phyloP scores from a whole-genome alignment of 768 basidiomycete species.

The Paxillus ammoniavirescens region DNA sequence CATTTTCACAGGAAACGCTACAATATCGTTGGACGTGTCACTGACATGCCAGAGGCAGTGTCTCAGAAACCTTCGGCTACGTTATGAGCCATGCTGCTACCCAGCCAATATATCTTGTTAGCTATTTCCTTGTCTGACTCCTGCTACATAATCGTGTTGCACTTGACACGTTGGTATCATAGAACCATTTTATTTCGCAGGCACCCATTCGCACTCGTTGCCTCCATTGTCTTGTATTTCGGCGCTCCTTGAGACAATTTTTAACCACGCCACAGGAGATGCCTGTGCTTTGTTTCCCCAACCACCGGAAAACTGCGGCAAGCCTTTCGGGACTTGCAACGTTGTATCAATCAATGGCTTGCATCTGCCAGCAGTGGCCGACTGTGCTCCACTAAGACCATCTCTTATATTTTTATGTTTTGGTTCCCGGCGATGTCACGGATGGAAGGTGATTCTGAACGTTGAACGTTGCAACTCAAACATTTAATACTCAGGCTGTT shows the following conservation, averaged over 20 bases:
- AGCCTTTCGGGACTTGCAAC: neutral
- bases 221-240: too few species aligned
- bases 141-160: neutral
- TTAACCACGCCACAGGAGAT: neutral
- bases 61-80: constrained; percentile 4
- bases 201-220: neutral
- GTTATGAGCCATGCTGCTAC: neutral
- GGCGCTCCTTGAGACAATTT: neutral
- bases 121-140: neutral
- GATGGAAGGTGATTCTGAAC: too few species aligned
- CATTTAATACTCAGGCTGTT: too few species aligned
- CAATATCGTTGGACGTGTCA: constrained; percentile 78
- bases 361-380: too few species aligned
- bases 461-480: too few species aligned
- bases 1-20: constrained; percentile 67
- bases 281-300: neutral
- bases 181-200: neutral
- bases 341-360: neutral
- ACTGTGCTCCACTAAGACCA: too few species aligned
- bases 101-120: neutral
- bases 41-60: constrained; percentile 47
- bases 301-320: neutral
- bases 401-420: too few species aligned
- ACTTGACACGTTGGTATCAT: neutral
- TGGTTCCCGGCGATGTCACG: too few species aligned